Conservation (phyloP, 1,284 basidiomycete genomes). For the Filobasidium uniguttulatum region DNA sequence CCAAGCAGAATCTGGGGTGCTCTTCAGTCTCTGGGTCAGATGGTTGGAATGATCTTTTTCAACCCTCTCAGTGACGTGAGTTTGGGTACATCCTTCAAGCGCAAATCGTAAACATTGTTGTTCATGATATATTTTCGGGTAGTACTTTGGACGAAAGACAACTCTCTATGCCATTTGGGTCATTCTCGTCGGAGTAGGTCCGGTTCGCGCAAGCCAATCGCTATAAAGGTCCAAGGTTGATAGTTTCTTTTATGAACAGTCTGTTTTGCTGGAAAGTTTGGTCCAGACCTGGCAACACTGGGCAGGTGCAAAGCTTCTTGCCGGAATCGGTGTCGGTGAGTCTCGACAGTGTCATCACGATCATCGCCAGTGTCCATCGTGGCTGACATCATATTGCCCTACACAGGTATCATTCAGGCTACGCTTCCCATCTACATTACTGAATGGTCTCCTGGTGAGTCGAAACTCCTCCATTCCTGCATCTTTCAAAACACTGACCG, state of each 20-base stretch:
- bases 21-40: not conserved
- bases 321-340: constrained; percentile 19
- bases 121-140: not conserved
- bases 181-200: too few relatives aligned
- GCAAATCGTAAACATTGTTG: not conserved
- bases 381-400: too few relatives aligned
- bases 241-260: too few relatives aligned
- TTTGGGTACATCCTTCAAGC: not conserved
- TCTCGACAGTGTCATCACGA: not conserved
- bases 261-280: constrained; percentile 15
- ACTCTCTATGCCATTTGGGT: constrained; percentile 20
- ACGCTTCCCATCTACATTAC: constrained; percentile 16
- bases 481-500: too few relatives aligned
- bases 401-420: constrained; percentile 18
- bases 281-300: constrained; percentile 16
- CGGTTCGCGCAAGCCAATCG: too few relatives aligned
- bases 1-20: not conserved
- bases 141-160: constrained; percentile 20
- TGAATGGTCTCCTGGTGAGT: constrained; percentile 18
- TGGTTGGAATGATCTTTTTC: not conserved
- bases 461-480: too few relatives aligned
- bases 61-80: not conserved
- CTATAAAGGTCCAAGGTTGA: too few relatives aligned
- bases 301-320: constrained; percentile 20
- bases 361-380: not conserved